These are phyloP conservation scores for Leucocoprinus leucothites DNA, from an alignment of 768 basidiomycete species.

Conservation along the genomic window DNA sequence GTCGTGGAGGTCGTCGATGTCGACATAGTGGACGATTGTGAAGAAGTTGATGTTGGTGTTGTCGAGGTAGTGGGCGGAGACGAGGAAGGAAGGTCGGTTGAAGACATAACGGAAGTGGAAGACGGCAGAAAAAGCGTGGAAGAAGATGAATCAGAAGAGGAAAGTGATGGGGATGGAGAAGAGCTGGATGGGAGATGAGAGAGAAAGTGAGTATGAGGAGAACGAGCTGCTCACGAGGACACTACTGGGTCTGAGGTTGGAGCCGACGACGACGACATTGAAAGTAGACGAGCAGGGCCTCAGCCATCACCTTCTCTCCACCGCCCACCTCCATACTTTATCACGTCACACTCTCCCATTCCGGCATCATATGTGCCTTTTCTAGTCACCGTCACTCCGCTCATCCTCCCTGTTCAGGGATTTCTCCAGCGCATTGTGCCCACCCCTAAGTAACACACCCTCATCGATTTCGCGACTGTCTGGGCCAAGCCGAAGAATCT, in stretches of 20 bases:
- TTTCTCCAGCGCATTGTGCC: no score
- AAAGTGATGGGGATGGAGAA: conserved; percentile 18
- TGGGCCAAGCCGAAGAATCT: no score
- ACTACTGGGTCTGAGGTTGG: neutral
- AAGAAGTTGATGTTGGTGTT: conserved; percentile 13
- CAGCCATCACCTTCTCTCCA: no score
- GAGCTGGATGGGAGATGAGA: conserved; percentile 17
- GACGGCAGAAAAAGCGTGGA: no score
- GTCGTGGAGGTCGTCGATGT: conserved; percentile 20
- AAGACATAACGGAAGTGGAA: conserved; percentile 13
- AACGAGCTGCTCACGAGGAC: conserved; percentile 2
- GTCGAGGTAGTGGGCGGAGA: conserved; percentile 17
- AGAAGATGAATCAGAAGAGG: conserved; percentile 18
- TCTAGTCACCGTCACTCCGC: no score
- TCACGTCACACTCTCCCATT: conserved; percentile 2
- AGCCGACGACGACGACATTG: neutral
- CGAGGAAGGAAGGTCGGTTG: conserved; percentile 14
- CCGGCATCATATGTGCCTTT: no score
- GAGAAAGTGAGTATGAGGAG: conserved; percentile 16
- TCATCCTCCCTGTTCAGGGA: no score
- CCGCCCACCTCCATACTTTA: neutral
- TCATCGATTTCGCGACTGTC: no score
- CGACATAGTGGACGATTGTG: conserved; percentile 20
- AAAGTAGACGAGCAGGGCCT: no score
- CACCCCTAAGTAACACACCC: no score